These are phyloP conservation scores for Acanthamoeba lenticulata DNA, from an alignment of 208 protist species.

Conservation along the genomic window DNA sequence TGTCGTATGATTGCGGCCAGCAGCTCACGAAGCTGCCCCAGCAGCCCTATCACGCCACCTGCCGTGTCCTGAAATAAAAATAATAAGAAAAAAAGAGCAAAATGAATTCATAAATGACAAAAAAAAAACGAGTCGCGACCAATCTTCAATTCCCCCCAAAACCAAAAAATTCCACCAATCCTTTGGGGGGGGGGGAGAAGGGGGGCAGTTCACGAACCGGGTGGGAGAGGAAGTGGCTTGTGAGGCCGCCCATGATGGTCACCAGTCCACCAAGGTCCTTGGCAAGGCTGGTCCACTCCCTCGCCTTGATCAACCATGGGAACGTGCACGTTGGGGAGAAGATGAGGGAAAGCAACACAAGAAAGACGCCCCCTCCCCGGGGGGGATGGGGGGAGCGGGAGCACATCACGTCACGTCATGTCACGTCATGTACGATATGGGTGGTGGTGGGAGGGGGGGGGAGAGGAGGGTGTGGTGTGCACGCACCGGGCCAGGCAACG, in stretches of 20 bases:
- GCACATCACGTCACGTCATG: too few species aligned
- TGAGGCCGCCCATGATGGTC: slow-evolving; percentile 4
- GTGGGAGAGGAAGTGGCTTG: neutral
- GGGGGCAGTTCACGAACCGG: neutral
- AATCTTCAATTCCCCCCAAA: neutral
- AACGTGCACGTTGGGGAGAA: neutral
- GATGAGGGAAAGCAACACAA: too few species aligned
- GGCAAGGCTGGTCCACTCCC: neutral
- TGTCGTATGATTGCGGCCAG: neutral
- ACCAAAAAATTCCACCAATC: neutral
- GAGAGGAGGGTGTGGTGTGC: neutral
- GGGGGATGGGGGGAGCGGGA: too few species aligned
- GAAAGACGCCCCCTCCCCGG: too few species aligned
- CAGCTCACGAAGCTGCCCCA: neutral
- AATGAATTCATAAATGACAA: too few species aligned
- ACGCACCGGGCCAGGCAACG: neutral
- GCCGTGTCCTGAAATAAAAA: neutral
- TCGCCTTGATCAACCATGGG: neutral
- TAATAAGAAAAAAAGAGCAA: too few species aligned
- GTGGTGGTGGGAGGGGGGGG: too few species aligned
- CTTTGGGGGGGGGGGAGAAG: neutral
- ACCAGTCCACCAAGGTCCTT: slow-evolving; percentile 10
- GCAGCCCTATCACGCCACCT: neutral
- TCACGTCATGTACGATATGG: too few species aligned
- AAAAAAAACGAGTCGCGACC: too few species aligned